Percentiles rank a stretch among this genome's conserved stretches.
These are phyloP conservation scores for Crucibulum laeve DNA, from an alignment of 768 basidiomycete genomes.

Conservation along the genomic window DNA sequence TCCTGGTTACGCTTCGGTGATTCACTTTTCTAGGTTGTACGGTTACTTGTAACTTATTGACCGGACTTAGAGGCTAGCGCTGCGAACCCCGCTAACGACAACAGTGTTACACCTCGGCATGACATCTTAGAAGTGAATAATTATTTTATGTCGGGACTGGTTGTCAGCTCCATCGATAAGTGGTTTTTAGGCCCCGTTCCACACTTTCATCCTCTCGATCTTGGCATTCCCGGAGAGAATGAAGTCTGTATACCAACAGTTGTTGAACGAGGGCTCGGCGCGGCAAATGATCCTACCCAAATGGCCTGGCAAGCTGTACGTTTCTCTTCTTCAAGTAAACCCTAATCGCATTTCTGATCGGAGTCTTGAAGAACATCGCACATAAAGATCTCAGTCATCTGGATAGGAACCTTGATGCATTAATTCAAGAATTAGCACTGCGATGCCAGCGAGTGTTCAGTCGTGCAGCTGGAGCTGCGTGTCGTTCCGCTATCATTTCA, in stretches of 20 bases:
- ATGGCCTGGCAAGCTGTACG: conserved; percentile 52
- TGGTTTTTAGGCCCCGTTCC: conserved; percentile 74
- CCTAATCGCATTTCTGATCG: conserved; percentile 22
- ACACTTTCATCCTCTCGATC: conserved; percentile 41
- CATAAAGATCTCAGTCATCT: conserved; percentile 51
- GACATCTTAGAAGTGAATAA: conserved; percentile 80
- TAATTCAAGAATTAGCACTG: conserved; percentile 57
- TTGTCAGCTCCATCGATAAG: conserved; percentile 64
- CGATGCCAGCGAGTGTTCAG: conserved; percentile 60
- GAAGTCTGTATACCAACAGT: conserved; percentile 30
- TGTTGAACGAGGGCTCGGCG: conserved; percentile 43
- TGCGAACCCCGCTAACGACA: conserved; percentile 49
- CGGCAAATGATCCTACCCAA: conserved; percentile 41
- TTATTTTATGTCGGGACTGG: conserved; percentile 70
- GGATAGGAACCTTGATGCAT: conserved; percentile 64
- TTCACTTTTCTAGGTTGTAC: conserved; percentile 10
- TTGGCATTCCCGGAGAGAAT: conserved; percentile 37
- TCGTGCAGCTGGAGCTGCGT: conserved; percentile 57
- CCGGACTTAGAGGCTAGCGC: conserved; percentile 39
- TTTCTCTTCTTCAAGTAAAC: conserved; percentile 15
- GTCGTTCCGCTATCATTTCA: conserved; percentile 52
- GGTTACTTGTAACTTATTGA: conserved; percentile 6
- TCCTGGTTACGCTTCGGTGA: conserved; percentile 73
- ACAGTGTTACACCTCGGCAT: conserved; percentile 47
- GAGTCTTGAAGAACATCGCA: conserved; percentile 34